These are phyloP conservation scores for Cornus suecica DNA, from an alignment of 148 eudicot genomes.

Conservation along the genomic window DNA sequence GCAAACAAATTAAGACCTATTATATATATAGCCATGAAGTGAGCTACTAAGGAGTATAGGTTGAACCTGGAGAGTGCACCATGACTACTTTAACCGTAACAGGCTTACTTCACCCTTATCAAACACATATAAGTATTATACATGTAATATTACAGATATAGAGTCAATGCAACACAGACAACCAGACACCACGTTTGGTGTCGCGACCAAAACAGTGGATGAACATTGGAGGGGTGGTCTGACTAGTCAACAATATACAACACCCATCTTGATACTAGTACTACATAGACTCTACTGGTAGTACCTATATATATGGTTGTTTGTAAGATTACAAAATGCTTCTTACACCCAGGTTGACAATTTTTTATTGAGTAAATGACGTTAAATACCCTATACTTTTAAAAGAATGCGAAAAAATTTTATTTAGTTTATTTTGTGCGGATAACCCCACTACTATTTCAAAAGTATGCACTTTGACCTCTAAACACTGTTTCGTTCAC, in stretches of 20 bases:
- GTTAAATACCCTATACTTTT: no score
- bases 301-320: no score
- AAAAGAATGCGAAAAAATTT: no score
- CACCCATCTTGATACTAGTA: neutral
- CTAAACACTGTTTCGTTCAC: no score
- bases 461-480: no score
- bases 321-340: no score
- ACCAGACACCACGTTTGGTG: constrained; percentile 24
- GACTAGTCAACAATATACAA: constrained; percentile 17
- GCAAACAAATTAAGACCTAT: neutral
- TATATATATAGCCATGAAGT: neutral
- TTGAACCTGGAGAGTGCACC: no score
- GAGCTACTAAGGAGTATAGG: neutral
- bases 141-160: neutral
- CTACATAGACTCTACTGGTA: neutral
- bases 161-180: constrained; percentile 14
- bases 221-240: neutral
- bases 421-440: no score
- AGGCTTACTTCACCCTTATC: neutral
- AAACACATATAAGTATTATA: no score
- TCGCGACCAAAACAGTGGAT: constrained; percentile 8
- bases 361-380: no score
- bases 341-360: no score
- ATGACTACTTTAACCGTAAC: constrained; percentile 1
- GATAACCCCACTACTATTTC: no score